Conservation (phyloP, 305 asterid species). For the Fraxinus paxiana region DNA sequence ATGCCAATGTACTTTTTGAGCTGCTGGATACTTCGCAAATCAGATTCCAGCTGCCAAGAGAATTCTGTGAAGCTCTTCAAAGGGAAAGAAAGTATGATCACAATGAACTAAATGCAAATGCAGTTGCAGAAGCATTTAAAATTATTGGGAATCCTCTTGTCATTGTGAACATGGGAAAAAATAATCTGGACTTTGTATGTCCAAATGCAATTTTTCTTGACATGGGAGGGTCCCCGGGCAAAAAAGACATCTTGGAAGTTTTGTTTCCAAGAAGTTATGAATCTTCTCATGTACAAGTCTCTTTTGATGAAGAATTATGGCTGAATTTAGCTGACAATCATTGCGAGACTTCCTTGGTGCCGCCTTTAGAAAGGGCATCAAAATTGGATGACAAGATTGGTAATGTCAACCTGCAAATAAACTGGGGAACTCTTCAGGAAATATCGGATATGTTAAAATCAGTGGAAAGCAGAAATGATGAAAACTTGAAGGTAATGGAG, state of each 20-base stretch:
- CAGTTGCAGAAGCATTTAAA: slow-evolving; percentile 48
- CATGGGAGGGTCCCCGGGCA: slow-evolving; percentile 20
- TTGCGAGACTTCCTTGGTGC: background rate
- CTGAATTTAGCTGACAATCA: background rate
- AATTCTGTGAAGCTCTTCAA: slow-evolving; percentile 30
- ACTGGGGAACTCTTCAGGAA: slow-evolving; percentile 35
- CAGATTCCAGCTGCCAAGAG: slow-evolving; percentile 30
- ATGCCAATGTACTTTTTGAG: slow-evolving; percentile 13
- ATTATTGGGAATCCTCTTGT: slow-evolving; percentile 46
- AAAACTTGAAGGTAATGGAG: slow-evolving; percentile 32
- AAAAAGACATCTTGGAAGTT: slow-evolving; percentile 28
- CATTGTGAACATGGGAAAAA: slow-evolving; percentile 24
- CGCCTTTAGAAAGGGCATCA: background rate
- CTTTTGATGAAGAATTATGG: background rate
- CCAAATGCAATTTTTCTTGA: slow-evolving; percentile 38
- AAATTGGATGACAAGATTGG: slow-evolving; percentile 6
- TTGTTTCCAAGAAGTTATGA: slow-evolving; percentile 32
- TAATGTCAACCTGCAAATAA: slow-evolving; percentile 13
- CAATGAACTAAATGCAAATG: background rate
- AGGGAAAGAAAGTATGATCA: background rate
- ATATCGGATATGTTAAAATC: slow-evolving; percentile 18
- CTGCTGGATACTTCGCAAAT: slow-evolving; percentile 20
- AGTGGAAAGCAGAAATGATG: background rate
- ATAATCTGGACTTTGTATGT: background rate
- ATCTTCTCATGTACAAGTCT: background rate